phyloP scores from a whole-genome alignment of 164 flowering plant species.

The Warburgia ugandensis region DNA sequence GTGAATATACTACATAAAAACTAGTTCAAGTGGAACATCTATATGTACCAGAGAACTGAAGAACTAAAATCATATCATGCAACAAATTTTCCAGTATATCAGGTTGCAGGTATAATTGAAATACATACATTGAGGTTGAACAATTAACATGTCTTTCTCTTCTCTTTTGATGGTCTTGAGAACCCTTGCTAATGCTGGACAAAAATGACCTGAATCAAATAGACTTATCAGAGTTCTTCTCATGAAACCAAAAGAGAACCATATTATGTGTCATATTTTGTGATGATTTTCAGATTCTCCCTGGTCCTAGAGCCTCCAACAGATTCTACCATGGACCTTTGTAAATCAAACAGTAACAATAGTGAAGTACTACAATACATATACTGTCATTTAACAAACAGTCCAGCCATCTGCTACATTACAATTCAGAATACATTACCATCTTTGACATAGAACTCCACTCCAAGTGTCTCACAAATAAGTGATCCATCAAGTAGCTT shows the following conservation, averaged over 20 bases:
- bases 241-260: neutral
- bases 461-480: constrained; percentile 50
- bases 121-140: constrained; percentile 62
- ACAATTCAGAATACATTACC: constrained; percentile 27
- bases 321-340: too few relatives aligned
- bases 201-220: constrained; percentile 46
- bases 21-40: too few relatives aligned
- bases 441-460: constrained; percentile 60
- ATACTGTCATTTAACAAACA: too few relatives aligned
- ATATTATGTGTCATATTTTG: too few relatives aligned
- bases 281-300: too few relatives aligned
- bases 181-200: constrained; percentile 50
- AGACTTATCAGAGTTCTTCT: constrained; percentile 2
- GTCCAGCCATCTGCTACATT: neutral
- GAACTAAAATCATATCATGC: neutral
- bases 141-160: constrained; percentile 42
- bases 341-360: too few relatives aligned
- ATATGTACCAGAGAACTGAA: neutral
- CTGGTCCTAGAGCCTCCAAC: too few relatives aligned
- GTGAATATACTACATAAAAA: neutral
- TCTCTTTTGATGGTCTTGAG: constrained; percentile 55
- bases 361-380: too few relatives aligned
- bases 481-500: constrained; percentile 43
- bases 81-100: too few relatives aligned
- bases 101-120: neutral